phyloP scores from a whole-genome alignment of 345 rosid genomes.

The Schrenkiella parvula region DNA sequence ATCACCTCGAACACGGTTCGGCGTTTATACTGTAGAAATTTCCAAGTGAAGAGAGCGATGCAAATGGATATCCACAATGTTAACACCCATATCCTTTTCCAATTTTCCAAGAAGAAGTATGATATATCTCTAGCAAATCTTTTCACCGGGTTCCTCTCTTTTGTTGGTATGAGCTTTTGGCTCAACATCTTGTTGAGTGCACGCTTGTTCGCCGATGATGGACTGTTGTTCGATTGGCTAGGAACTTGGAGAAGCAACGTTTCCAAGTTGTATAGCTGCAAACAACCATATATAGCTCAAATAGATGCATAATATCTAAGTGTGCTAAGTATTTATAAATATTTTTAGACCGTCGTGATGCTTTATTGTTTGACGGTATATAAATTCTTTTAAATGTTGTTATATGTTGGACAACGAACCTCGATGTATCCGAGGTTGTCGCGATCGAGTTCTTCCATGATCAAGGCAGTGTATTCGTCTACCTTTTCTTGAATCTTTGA shows the following conservation, averaged over 20 bases:
- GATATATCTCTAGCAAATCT: conserved; percentile 36
- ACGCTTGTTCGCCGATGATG: conserved; percentile 44
- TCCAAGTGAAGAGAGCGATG: conserved; percentile 68
- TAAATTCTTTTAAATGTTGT: neutral
- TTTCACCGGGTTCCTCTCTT: conserved; percentile 52
- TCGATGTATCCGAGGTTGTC: conserved; percentile 67
- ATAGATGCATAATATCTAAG: neutral
- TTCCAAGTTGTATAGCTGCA: conserved; percentile 67
- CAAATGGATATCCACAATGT: conserved; percentile 58
- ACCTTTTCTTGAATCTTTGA: conserved; percentile 63
- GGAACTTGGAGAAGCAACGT: conserved; percentile 69
- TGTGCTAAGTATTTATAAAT: neutral
- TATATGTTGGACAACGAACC: conserved; percentile 36
- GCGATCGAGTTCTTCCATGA: conserved; percentile 85
- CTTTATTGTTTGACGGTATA: neutral
- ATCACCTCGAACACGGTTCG: conserved; percentile 57
- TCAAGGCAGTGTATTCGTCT: conserved; percentile 79
- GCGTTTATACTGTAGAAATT: conserved; percentile 63
- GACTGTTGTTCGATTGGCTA: conserved; percentile 40
- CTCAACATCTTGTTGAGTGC: conserved; percentile 61
- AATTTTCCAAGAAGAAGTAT: conserved; percentile 66
- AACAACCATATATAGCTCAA: neutral
- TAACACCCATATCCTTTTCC: conserved; percentile 82
- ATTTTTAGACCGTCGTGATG: neutral
- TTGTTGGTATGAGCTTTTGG: conserved; percentile 69